Evolutionary conservation across 306 rosid species (phyloP), one percentile per base, ranked within the genome.

Genomic region (Carpinus viminea): DNA sequence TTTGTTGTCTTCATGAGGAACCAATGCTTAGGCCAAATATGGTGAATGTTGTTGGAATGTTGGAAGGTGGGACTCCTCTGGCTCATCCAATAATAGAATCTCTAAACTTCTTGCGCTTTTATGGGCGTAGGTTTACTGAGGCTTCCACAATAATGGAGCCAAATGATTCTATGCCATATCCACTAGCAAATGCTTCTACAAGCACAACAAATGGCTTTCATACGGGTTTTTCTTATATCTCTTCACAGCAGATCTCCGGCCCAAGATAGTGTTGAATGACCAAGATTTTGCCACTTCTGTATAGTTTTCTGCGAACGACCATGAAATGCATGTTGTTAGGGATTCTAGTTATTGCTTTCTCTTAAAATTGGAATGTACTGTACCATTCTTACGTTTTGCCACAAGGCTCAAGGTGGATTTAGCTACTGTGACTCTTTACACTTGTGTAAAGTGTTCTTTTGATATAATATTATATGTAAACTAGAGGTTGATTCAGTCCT

Each of bases 1-100:
- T 95, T 85, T 92, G 93, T 76, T 95, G 97, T 69, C 98, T 90
- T 70, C 95, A 95, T 8, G 98, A 95, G 86, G 98, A 91, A 38
- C 98, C 98, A 1, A 46, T 74, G 13, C 88, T 89, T 21, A 88
- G 98, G 87, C 98, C 98, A 24, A 91, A 70, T 82, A 92, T 95
- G 95, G 90, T 73, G 68, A 72, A 82, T 47, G 88, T 89, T 77
- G 96, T 91, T 74, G 86, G 97, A 69, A 92, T 89, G 96, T 80
- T 92, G 89, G 97, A 92, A 85, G 98, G 98, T 52, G 91, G 88
- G 28, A 88, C 85, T 77, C 84, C 93, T 28, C 18, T 86, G 76
- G 74, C 86, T 26, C 85, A 85, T 24, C 98, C 98, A 41, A 88
- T 90, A 80, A 84, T 87, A 47, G 97, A 91, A 59, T 90, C 92